These are phyloP conservation scores for Panicum miliaceum DNA, from an alignment of 176 grass and related monocot species.

Conservation along the genomic window DNA sequence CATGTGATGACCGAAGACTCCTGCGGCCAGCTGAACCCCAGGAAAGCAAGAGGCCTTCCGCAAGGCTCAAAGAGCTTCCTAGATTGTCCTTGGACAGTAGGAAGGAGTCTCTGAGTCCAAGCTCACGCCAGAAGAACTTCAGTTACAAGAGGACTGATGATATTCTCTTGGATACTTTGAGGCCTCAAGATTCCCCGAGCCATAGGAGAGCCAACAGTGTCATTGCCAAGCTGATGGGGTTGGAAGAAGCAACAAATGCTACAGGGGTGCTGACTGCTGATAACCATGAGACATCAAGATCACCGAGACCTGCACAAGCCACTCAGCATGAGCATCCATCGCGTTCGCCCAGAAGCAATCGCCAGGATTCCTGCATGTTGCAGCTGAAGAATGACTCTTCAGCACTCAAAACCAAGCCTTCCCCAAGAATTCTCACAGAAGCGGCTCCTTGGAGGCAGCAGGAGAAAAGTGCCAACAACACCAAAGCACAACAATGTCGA, in stretches of 20 bases:
- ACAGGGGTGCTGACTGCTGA: constrained; percentile 38
- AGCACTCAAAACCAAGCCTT: constrained; percentile 60
- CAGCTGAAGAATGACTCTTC: constrained; percentile 47
- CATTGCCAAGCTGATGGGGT: constrained; percentile 93
- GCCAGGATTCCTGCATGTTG: constrained; percentile 31
- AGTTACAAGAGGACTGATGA: constrained; percentile 57
- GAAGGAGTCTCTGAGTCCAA: constrained; percentile 69
- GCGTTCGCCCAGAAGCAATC: constrained; percentile 47
- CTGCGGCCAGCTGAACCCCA: constrained; percentile 44
- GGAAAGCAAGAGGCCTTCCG: constrained; percentile 62
- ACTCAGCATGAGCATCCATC: constrained; percentile 39
- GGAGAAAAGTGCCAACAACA: constrained; percentile 54
- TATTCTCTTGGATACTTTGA: constrained; percentile 48
- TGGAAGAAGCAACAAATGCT: constrained; percentile 71
- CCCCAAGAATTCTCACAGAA: constrained; percentile 61
- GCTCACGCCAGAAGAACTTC: constrained; percentile 52
- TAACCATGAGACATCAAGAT: constrained; percentile 46
- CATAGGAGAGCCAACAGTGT: constrained; percentile 64
- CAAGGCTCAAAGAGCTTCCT: constrained; percentile 74
- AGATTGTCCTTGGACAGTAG: constrained; percentile 94
- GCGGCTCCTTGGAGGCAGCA: constrained; percentile 77
- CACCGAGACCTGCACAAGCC: constrained; percentile 30
- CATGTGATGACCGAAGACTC: constrained; percentile 72
- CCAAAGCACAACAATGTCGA: constrained; percentile 45
- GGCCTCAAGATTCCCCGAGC: constrained; percentile 61